Conservation (phyloP, 176 grass and related monocot species). For the sorghum (Sorghum bicolor) region DNA sequence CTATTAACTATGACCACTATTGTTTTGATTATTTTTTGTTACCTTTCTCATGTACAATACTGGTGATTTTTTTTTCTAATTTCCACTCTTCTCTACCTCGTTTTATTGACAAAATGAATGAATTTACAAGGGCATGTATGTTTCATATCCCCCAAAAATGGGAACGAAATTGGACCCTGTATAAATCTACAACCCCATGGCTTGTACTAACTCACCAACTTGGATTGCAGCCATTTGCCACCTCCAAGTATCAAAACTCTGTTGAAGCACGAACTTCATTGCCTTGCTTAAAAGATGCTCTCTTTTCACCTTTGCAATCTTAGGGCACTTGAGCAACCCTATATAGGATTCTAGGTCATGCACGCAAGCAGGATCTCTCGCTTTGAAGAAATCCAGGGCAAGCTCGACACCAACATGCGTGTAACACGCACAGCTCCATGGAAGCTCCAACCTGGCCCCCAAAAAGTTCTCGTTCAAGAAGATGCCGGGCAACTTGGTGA, state of each 20-base stretch:
- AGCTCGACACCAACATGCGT: too few relatives aligned
- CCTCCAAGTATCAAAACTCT: constrained; percentile 44
- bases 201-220: constrained; percentile 48
- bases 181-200: constrained; percentile 48
- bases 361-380: constrained; percentile 52
- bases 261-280: constrained; percentile 36
- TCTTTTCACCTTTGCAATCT: constrained; percentile 34
- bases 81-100: too few relatives aligned
- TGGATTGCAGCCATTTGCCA: constrained; percentile 53
- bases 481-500: too few relatives aligned
- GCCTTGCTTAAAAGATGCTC: constrained; percentile 35
- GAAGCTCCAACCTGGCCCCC: too few relatives aligned
- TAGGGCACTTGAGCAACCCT: constrained; percentile 56
- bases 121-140: too few relatives aligned
- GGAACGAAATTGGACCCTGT: constrained; percentile 4
- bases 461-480: not conserved
- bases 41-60: too few relatives aligned
- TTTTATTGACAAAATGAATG: too few relatives aligned
- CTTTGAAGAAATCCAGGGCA: constrained; percentile 79
- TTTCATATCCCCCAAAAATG: not conserved
- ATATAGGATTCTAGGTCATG: constrained; percentile 74
- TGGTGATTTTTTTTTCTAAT: too few relatives aligned
- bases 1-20: too few relatives aligned
- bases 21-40: too few relatives aligned
- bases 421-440: too few relatives aligned